Evolutionary conservation across 371 early-diverging fungal genomes (phyloP), one percentile per base, ranked within the genome.

Genomic region (Syncephalis plumigaleata): DNA sequence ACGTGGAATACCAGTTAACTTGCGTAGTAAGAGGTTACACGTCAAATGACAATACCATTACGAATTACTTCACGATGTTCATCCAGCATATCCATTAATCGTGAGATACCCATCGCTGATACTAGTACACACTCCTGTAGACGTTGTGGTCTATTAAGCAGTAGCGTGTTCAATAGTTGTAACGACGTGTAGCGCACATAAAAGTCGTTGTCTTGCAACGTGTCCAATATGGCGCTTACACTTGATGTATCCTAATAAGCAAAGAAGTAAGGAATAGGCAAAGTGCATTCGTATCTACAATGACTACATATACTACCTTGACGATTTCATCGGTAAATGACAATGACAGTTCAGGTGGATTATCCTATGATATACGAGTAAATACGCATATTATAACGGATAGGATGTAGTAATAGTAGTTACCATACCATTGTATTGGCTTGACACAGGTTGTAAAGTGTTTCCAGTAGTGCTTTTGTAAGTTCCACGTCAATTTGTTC

Each of bases 31-130:
- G 9, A 20, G 24, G 24, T 38, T 0, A 47, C 27, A 15, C 15
- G 15, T n/a, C n/a, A n/a, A n/a, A n/a, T n/a, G n/a, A n/a, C n/a
- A n/a, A n/a, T 66, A 82, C 90, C 91, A 63, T 92, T 97, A 56
- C 98, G 74, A 42, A 97, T 84, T 50, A 92, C 83, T 48, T 97
- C 98, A 40, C 89, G 72, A 42, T 74, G 72, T 54, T 93, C 94
- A 42, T 88, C 87, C 39, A 97, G 62, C 44, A 95, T 63, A 55
- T 93, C 95, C 44, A 94, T 87, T 36, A 97, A 73, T 27, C 87
- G 70, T 1, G 91, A 81, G 46, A 97, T 80, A 16, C 93, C 91
- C 61, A 83, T 73, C 0, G 97, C 94, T 31, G 77, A 76, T 4
- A 83, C 82, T 55, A 97, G 66, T 20, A 93, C 75, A 49, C 81